A percentile compares a stretch with the other conserved stretches of the same genome.
phyloP scores from a whole-genome alignment of 1,284 basidiomycete species.

The Coniophora puteana region DNA sequence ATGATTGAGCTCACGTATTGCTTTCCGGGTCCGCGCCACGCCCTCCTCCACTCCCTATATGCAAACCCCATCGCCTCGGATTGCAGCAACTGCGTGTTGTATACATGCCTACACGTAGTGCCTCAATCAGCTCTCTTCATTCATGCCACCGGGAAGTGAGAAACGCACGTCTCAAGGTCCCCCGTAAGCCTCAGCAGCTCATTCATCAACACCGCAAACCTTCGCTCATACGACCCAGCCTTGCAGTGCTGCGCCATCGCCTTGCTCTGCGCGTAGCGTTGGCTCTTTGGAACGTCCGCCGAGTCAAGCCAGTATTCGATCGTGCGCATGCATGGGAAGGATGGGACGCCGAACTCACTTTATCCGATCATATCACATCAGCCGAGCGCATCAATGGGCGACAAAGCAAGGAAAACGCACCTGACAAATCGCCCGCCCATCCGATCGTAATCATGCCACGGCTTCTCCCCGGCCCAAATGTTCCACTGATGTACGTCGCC shows the following conservation, averaged over 20 bases:
- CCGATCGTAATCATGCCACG: conserved; percentile 88
- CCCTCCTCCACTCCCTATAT: conserved; percentile 73
- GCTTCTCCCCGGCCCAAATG: conserved; percentile 91
- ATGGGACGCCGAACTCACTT: conserved; percentile 27
- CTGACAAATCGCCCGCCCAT: conserved; percentile 85
- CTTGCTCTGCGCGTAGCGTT: conserved; percentile 54
- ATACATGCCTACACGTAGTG: conserved; percentile 54
- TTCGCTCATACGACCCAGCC: conserved; percentile 81
- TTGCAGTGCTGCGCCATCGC: conserved; percentile 96
- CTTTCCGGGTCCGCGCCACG: conserved; percentile 68
- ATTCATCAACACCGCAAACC: too few relatives aligned
- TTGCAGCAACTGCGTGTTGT: conserved; percentile 84
- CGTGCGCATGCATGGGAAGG: conserved; percentile 80
- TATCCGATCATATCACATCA: not conserved
- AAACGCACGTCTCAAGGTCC: conserved; percentile 88
- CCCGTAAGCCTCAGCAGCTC: too few relatives aligned
- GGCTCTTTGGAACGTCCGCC: too few relatives aligned
- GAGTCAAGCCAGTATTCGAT: conserved; percentile 86
- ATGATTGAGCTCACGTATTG: too few relatives aligned
- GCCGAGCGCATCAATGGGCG: too few relatives aligned
- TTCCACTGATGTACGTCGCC: conserved; percentile 93
- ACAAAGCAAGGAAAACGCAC: conserved; percentile 50
- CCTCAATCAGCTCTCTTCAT: conserved; percentile 7
- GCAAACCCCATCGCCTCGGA: conserved; percentile 77
- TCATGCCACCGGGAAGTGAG: conserved; percentile 60